A percentile compares a stretch with the other conserved stretches of the same genome.
These are phyloP conservation scores for Lipomyces sp. DNA, from an alignment of 805 yeast species.

Conservation along the genomic window DNA sequence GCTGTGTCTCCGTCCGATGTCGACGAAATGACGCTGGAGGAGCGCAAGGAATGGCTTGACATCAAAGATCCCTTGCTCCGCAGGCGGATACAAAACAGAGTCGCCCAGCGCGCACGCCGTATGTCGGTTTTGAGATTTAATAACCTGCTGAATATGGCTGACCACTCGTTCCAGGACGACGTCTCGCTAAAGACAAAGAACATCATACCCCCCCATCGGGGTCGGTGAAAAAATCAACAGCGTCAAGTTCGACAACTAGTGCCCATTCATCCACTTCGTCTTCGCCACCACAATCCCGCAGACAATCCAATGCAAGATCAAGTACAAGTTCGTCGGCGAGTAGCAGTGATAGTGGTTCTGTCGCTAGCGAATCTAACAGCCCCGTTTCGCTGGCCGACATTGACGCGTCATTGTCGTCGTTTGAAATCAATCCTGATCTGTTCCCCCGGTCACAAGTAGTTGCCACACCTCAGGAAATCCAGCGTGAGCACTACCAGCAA, in stretches of 20 bases:
- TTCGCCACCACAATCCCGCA: not conserved
- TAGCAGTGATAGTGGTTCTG: not conserved
- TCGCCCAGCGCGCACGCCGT: conserved; percentile 34
- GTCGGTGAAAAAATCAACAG: not conserved
- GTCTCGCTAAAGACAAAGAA: conserved; percentile 14
- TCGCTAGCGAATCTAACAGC: not conserved
- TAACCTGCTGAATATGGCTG: conserved; percentile 2
- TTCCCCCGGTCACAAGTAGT: not conserved
- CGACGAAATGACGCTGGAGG: conserved; percentile 19
- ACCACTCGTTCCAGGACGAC: conserved; percentile 14
- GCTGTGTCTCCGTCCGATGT: not conserved
- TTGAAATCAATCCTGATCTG: not conserved
- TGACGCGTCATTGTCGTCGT: not conserved
- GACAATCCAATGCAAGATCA: not conserved
- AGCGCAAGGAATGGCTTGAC: conserved; percentile 31
- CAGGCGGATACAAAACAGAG: conserved; percentile 30
- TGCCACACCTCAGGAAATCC: conserved; percentile 26
- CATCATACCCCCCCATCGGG: not conserved
- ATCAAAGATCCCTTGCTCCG: conserved; percentile 27
- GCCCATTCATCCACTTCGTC: not conserved
- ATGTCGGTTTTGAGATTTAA: not conserved
- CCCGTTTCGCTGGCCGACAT: not conserved
- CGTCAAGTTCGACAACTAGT: too few relatives aligned
- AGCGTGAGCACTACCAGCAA: conserved; percentile 19
- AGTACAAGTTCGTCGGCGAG: not conserved